Percentiles rank a stretch among this genome's conserved stretches.
Evolutionary conservation across 139 green algal genomes (phyloP).

Genomic region (Tetradesmus obliquus): DNA sequence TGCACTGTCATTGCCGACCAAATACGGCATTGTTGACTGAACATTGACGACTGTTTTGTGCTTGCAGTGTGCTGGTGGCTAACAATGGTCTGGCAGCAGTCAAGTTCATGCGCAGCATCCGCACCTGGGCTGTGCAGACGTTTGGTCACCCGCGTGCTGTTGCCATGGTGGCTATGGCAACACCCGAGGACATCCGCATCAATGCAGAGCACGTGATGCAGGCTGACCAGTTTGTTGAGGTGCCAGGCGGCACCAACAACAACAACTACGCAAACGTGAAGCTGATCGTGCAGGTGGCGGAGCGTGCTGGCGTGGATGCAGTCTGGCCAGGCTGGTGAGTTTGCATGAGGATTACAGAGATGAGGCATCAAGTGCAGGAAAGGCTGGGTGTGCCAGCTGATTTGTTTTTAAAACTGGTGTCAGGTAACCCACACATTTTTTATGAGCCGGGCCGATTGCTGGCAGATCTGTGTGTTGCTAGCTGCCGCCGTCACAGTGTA

Average conservation of each 20-base stretch:
- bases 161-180: conserved; percentile 94
- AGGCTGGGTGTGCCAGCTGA: background rate
- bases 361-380: background rate
- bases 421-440: background rate
- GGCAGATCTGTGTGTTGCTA: background rate
- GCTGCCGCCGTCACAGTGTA: background rate
- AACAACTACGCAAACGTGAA: conserved; percentile 99
- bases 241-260: conserved; percentile 95
- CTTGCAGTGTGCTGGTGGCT: conserved; percentile 86
- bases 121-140: conserved; percentile 84
- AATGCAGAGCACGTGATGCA: conserved; percentile 96
- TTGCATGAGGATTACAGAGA: conserved; percentile 7
- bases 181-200: conserved; percentile 95
- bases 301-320: conserved; percentile 89
- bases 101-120: conserved; percentile 97
- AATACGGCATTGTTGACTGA: background rate
- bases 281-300: conserved; percentile 90
- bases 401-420: background rate
- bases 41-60: background rate
- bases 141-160: conserved; percentile 81
- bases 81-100: conserved; percentile 98
- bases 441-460: background rate
- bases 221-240: conserved; percentile 98
- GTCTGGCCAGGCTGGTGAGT: conserved; percentile 97
- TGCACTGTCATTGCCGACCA: background rate